Base-by-base conservation (phyloP, 495 filamentous ascomycete genomes). In the Barbatosphaeria neglecta region DNA sequence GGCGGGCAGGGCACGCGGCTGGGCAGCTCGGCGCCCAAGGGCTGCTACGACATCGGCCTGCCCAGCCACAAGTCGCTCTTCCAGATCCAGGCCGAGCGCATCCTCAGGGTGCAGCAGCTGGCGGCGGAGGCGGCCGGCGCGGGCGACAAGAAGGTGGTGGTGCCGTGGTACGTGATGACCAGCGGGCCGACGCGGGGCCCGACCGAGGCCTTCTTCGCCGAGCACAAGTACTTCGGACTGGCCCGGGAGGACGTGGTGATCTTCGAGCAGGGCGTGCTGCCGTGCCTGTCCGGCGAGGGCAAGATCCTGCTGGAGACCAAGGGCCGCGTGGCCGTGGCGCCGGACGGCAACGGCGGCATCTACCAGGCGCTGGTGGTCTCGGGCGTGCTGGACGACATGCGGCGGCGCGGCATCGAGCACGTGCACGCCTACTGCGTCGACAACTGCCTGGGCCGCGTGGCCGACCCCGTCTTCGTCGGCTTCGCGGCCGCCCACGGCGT, bases 101-200 rank as follows among this genome's bases (percentile, higher is more conserved):
- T 99, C 55, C 67, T 69, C 47, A 90, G 86, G 70, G 66, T 95
- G n/a, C 86, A 97, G 65, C 59, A 78, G 45, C 67, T 97, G 46
- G 89, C 89, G n/a, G 69, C 76, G 45, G 81, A 77, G 49, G 74
- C 81, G 42, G 76, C 76, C 16, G 81, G 79, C 45, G 58, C 48
- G 23, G n/a, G n/a, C n/a, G n/a, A n/a, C n/a, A 59, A 69, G 52
- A 73, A 76, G 48, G 83, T 85, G 24, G 76, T 82, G 7, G 81
- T 99, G 24, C 93, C 92, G 6, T 99, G 92, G 92, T 99, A 97
- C 69, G 84, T 99, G 58, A 99, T 99, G 92, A 99, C 92, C 50
- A 94, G 87, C 55, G 92, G 92, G 9, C 93, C 92, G n/a, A 99
- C 92, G 11, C 77, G 90, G 53, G 78, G 79, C 45, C 85, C 89